These are phyloP conservation scores for Phaeophleospora eucalypticola DNA, from an alignment of 2,329 filamentous ascomycete genomes.

Conservation along the genomic window DNA sequence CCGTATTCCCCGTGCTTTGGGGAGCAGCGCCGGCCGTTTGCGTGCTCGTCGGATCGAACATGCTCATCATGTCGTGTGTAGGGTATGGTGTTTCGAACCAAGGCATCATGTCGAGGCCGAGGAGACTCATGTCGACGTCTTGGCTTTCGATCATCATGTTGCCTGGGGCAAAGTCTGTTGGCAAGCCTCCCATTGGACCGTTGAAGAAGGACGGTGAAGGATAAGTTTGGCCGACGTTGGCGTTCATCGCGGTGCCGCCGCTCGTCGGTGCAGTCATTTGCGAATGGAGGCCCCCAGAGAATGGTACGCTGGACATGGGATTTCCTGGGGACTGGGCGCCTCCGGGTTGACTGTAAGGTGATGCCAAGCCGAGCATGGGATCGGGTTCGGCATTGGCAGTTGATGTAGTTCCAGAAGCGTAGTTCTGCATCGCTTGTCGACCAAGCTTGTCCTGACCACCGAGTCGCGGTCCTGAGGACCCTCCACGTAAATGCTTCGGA, in stretches of 20 bases:
- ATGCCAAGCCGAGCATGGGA: constrained; percentile 45
- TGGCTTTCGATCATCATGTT: constrained; percentile 71
- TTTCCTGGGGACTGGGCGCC: constrained; percentile 12
- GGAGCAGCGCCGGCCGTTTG: constrained; percentile 5
- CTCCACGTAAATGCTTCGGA: constrained; percentile 8
- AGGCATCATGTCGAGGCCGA: constrained; percentile 67
- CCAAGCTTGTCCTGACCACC: constrained; percentile 3
- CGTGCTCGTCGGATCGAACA: constrained; percentile 20
- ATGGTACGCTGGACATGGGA: constrained; percentile 4
- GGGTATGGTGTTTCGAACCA: constrained; percentile 69
- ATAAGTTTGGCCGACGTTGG: constrained; percentile 18
- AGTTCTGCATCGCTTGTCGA: constrained; percentile 10
- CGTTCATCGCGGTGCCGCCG: constrained; percentile 20
- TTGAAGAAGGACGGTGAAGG: constrained; percentile 1
- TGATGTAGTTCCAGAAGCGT: constrained; percentile 1
- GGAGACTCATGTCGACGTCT: constrained; percentile 68
- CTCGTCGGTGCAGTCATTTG: constrained; percentile 8
- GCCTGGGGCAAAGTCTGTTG: constrained; percentile 31
- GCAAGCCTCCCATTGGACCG: constrained; percentile 5
- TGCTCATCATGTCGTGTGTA: constrained; percentile 19
- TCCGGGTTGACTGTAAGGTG: constrained; percentile 37
- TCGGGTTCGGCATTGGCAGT: constrained; percentile 12
- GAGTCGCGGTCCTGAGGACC: constrained; percentile 7
- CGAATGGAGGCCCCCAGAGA: constrained; percentile 8
- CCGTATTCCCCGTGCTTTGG: constrained; percentile 5